These are phyloP conservation scores for Calonectria hawksworthii DNA, from an alignment of 2,329 filamentous ascomycete species.

Conservation along the genomic window DNA sequence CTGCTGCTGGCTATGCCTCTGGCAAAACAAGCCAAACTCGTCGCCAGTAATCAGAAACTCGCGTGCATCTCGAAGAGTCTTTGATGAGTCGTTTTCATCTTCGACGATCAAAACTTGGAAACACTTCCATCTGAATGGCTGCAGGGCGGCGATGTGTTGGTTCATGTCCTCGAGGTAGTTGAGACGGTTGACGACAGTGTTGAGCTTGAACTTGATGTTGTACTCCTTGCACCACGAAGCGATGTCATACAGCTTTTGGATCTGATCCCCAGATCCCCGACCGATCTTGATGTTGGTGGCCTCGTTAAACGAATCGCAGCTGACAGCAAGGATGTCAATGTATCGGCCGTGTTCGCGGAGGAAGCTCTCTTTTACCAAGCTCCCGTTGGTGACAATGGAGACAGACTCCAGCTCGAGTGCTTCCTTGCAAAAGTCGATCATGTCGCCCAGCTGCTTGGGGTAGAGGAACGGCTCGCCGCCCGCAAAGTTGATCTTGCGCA, in stretches of 20 bases:
- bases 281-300: neutral
- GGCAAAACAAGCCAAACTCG: neutral
- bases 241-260: conserved; percentile 44
- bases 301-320: neutral
- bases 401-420: neutral
- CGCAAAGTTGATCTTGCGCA: neutral
- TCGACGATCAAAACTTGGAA: neutral
- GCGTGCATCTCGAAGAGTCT: neutral
- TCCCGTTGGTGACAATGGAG: neutral
- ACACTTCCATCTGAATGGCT: neutral
- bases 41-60: neutral
- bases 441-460: neutral
- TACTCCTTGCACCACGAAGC: conserved; percentile 61
- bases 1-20: neutral
- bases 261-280: neutral
- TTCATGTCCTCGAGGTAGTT: conserved; percentile 72
- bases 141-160: neutral
- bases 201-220: conserved; percentile 71
- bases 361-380: neutral
- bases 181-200: conserved; percentile 64
- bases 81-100: neutral
- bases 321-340: neutral
- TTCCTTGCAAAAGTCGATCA: neutral
- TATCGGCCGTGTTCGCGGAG: neutral
- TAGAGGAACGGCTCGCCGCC: neutral